Percentiles rank a stretch among this genome's conserved stretches.
Conservation (phyloP, 106 monocot species). For the Acanthochlamys bracteata region DNA sequence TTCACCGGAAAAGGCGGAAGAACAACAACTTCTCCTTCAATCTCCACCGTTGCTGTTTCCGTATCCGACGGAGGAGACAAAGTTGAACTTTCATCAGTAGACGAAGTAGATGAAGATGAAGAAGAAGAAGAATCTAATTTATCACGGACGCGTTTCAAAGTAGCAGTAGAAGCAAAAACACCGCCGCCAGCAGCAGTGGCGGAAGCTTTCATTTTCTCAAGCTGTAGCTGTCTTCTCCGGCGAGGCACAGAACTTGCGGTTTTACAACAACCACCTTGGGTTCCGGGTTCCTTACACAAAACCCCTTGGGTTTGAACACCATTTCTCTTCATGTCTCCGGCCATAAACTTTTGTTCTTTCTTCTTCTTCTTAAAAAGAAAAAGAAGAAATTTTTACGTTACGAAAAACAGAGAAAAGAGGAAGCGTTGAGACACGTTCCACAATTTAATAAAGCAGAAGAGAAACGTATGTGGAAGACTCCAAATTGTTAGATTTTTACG, state of each 20-base stretch:
- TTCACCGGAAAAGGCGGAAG: background rate
- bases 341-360: too few species aligned
- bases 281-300: background rate
- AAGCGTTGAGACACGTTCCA: too few species aligned
- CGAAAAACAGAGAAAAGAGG: too few species aligned
- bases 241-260: background rate
- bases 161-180: too few species aligned
- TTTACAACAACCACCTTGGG: background rate
- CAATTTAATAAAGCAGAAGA: too few species aligned
- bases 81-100: background rate
- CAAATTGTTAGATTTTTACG: too few species aligned
- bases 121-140: background rate
- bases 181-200: background rate
- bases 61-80: background rate
- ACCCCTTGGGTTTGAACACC: background rate
- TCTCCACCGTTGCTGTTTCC: background rate
- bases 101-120: constrained; percentile 4
- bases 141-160: background rate
- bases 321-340: background rate
- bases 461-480: too few species aligned
- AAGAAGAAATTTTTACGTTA: too few species aligned
- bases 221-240: background rate
- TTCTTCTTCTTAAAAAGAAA: too few species aligned
- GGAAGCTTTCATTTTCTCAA: background rate
- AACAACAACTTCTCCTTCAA: background rate